Evolutionary conservation across 192 early-diverging fungal species (phyloP), one percentile per base, ranked within the genome.

Genomic region (Allomyces javanicus): DNA sequence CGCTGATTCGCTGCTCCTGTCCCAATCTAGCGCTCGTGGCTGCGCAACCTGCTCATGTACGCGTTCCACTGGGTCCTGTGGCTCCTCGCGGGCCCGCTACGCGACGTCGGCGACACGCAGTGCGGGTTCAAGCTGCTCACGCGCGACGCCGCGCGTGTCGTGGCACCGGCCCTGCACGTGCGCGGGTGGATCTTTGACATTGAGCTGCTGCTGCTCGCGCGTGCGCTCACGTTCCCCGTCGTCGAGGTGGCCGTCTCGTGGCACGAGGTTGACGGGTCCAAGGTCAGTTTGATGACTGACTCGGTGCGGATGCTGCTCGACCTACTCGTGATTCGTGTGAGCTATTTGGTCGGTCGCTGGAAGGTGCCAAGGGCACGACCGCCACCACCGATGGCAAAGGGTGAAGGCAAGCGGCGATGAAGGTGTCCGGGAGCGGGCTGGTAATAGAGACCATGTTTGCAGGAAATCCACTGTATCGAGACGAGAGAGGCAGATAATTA

Each of bases 171-270:
- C 70, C 91, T 96, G 88, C 95, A 98, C 65, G 91, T 92, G 3
- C 89, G 94, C 70, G 79, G 95, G 24, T 98, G 93, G 87, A 94
- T 98, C 72, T 98, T 98, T 78, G 95, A 98, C 72, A 90, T 98
- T 65, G 95, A 98, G 75, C 75, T 93, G 63, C 75, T 98, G 55
- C 78, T 98, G 71, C 79, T 96, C 64, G 92, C 90, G 1, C 72
- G 82, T 27, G 76, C 79, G 61, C 76, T 83, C 25, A 62, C 74
- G 1, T 89, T 93, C 24, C 89, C 88, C 4, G 83, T 98, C 27
- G 78, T 74, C 7, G 95, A 98, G 71, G 90, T 96, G 9, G 86
- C 88, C 7, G 91, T 98, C 14, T 89, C 80, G 23, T 98, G 95
- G 95, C 91, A 96, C 71, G 95, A 98, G 72, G 86, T 98, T 40